Base-by-base conservation (phyloP, 139 green algal species). In the Raphidocelis subcapitata region DNA sequence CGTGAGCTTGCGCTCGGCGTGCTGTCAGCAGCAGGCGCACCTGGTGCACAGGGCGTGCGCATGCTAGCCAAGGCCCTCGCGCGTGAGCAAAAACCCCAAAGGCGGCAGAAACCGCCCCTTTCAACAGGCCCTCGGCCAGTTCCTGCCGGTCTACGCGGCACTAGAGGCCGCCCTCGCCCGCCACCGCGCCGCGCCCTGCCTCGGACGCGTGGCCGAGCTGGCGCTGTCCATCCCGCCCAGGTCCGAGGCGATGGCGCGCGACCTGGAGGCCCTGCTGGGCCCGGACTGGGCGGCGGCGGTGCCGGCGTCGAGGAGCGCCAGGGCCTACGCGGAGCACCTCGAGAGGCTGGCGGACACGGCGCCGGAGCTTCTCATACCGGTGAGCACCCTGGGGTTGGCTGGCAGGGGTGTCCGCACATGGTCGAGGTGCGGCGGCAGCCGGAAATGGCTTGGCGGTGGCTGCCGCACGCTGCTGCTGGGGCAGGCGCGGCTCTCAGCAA, bases 331-430 rank as follows among this genome's bases (percentile, higher is more conserved):
- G 33, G 35, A 28, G 3, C 72, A 78, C 54, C 31, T 78, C 26
- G 35, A 66, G 33, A 24, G 33, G 0, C 63, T 78, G 36, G 35
- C 62, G 33, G 62, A 72, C 16, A 28, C 29, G 28, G 49, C 72
- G 51, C 72, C 72, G 28, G 33, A 62, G 32, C 33, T 78, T 28
- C 63, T 78, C n/a, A 35, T 78, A 36, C 72, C 72, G n/a, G n/a
- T n/a, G n/a, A n/a, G n/a, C n/a, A n/a, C n/a, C n/a, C n/a, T n/a
- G n/a, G n/a, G n/a, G n/a, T n/a, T n/a, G n/a, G n/a, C n/a, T n/a
- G n/a, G n/a, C n/a, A n/a, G n/a, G n/a, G n/a, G n/a, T n/a, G n/a
- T n/a, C n/a, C n/a, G n/a, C n/a, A n/a, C n/a, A n/a, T n/a, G n/a
- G n/a, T n/a, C n/a, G n/a, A n/a, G n/a, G n/a, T n/a, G n/a, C n/a